Evolutionary conservation across 139 green algal genomes (phyloP).

Genomic region (Limnomonas spitsbergensis): DNA sequence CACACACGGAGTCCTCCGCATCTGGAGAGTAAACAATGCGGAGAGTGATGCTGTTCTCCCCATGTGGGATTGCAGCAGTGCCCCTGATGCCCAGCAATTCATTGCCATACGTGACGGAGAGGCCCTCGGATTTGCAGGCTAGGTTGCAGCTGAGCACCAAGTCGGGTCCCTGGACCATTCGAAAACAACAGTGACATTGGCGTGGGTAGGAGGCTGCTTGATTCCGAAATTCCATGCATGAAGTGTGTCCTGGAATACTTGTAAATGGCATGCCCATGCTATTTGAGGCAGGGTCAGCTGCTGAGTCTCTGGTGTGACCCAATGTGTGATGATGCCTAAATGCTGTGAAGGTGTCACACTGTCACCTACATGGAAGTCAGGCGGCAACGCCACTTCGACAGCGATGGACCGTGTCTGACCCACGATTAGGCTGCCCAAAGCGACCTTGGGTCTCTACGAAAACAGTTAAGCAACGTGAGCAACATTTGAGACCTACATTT

Average conservation of each 20-base stretch:
- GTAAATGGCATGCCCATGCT: no score
- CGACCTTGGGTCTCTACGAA: constrained; percentile 11
- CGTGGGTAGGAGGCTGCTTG: not conserved
- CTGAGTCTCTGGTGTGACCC: no score
- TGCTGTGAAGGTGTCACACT: not conserved
- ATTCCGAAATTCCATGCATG: not conserved
- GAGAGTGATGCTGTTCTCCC: not conserved
- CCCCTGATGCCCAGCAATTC: not conserved
- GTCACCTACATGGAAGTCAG: constrained; percentile 2
- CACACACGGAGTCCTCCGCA: constrained; percentile 1
- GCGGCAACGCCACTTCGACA: constrained; percentile 2
- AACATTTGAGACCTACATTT: no score
- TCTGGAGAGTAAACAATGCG: not conserved
- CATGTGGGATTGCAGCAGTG: not conserved
- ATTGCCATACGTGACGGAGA: not conserved
- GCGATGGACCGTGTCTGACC: constrained; percentile 2
- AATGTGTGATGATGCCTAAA: no score
- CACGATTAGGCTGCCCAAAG: not conserved
- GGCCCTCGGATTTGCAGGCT: not conserved
- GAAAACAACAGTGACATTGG: not conserved
- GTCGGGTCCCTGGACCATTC: not conserved
- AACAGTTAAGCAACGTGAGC: not conserved
- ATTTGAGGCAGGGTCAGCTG: no score
- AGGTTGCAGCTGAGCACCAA: not conserved
- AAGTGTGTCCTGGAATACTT: no score